Evolutionary conservation across 2,329 filamentous ascomycete genomes (phyloP).

Genomic region (Xylaria sp.): DNA sequence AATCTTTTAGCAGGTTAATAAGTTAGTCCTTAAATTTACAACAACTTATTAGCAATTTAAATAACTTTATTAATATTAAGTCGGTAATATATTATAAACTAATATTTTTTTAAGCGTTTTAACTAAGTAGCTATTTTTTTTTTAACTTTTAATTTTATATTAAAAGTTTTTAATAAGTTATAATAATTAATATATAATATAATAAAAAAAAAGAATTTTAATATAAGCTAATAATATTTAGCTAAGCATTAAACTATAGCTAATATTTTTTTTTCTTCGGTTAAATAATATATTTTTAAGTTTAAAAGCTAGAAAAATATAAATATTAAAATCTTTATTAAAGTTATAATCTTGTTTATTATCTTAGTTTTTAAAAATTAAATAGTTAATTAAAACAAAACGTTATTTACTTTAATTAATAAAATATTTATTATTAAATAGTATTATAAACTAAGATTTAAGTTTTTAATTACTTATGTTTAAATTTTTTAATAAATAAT

Average conservation of each 20-base stretch:
- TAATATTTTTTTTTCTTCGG: conserved; percentile 6
- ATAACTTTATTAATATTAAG: not conserved
- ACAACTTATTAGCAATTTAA: not conserved
- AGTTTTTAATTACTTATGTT: not conserved
- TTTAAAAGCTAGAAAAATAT: conserved; percentile 1
- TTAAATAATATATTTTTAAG: conserved; percentile 6
- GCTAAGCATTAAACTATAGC: not conserved
- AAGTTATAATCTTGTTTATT: conserved; percentile 10
- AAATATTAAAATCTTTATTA: conserved; percentile 13
- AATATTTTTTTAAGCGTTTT: conserved; percentile 4
- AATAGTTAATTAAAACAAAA: not conserved
- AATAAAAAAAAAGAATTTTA: too few relatives aligned
- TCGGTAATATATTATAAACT: not conserved
- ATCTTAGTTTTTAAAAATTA: conserved; percentile 9
- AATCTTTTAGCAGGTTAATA: not conserved
- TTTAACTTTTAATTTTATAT: too few relatives aligned
- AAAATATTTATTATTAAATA: conserved; percentile 6
- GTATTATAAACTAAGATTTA: conserved; percentile 9
- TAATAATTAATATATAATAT: too few relatives aligned
- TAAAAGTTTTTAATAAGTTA: too few relatives aligned
- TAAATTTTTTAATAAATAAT: conserved; percentile 15
- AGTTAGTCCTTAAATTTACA: not conserved
- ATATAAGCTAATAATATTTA: too few relatives aligned
- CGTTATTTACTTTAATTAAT: not conserved
- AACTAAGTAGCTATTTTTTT: too few relatives aligned